phyloP scores from a whole-genome alignment of 345 rosid species.

The Corchorus olitorius region DNA sequence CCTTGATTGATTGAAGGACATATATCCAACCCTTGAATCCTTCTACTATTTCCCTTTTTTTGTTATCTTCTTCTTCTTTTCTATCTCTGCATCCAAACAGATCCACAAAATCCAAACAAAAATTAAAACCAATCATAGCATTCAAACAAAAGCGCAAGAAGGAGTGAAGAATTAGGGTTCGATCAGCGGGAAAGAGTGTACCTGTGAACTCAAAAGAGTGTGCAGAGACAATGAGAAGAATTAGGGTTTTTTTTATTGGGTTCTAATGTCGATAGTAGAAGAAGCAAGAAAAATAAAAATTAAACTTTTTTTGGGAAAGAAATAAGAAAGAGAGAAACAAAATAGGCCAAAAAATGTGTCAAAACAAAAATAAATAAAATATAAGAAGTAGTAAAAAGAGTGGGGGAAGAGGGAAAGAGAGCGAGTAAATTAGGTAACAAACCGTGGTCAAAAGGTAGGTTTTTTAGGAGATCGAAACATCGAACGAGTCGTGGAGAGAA shows the following conservation, averaged over 20 bases:
- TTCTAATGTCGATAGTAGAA: constrained; percentile 42
- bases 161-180: constrained; percentile 19
- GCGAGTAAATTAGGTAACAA: constrained; percentile 21
- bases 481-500: constrained; percentile 29
- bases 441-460: constrained; percentile 55
- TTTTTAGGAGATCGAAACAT: constrained; percentile 52
- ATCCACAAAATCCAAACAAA: constrained; percentile 23
- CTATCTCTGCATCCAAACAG: constrained; percentile 32
- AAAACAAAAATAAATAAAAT: background rate
- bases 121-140: background rate
- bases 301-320: background rate
- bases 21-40: constrained; percentile 52
- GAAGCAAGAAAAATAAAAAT: constrained; percentile 10
- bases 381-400: background rate
- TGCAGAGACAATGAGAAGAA: constrained; percentile 25
- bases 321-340: background rate
- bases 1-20: constrained; percentile 98
- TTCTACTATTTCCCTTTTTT: constrained; percentile 19
- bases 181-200: constrained; percentile 11
- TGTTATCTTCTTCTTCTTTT: constrained; percentile 1
- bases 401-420: constrained; percentile 13
- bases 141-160: background rate
- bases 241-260: constrained; percentile 72
- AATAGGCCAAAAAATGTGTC: background rate
- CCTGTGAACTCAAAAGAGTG: constrained; percentile 36